Base-by-base conservation (phyloP, 805 yeast genomes). In the Suhomyces sp. region DNA sequence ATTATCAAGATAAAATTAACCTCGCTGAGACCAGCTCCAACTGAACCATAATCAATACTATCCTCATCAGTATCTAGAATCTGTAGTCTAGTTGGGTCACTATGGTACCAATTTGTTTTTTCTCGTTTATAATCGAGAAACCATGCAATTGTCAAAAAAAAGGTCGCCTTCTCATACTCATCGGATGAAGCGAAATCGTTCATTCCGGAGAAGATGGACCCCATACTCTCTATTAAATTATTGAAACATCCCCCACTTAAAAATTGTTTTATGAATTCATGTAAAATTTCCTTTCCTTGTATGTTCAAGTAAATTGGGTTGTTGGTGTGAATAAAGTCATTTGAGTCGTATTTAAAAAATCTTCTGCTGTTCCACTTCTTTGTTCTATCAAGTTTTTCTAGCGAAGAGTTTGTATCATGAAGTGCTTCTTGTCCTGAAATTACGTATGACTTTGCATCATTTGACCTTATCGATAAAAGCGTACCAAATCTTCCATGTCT, bases 401-500 rank as follows among this genome's bases (percentile, higher is more conserved):
- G 57, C 0, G 88, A 66, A 28, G 76, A 70, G n/a, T 45, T 61
- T 14, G 71, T 69, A 28, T 71, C 66, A 8, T 67, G 47, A 3
- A 83, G 49, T 3, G 81, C 87, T 19, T 76, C 74, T 46, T 85
- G 90, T 2, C 95, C 93, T 3, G 72, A 66, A 3, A 93, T 73
- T 1, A 88, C 73, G 5, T 86, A 76, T 13, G 84, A 58, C 19
- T 84, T 66, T 19, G 78, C 68, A 35, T 80, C 79, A 16, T 73
- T 70, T 13, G 82, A 76, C 40, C 81, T 79, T 19, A 91, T 68
- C 2, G 95, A 81, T 8, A 88, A 58, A 43, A 90, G 64, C 0
- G 97, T 81, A 1, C 98, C 98, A 64, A 91, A 91, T 34, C 95
- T 72, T 2, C 93, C 90, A 54, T 91, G 98, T 30, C 98, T 72